Base-by-base conservation (phyloP, 805 yeast genomes). In the Myxozyma monticola region DNA sequence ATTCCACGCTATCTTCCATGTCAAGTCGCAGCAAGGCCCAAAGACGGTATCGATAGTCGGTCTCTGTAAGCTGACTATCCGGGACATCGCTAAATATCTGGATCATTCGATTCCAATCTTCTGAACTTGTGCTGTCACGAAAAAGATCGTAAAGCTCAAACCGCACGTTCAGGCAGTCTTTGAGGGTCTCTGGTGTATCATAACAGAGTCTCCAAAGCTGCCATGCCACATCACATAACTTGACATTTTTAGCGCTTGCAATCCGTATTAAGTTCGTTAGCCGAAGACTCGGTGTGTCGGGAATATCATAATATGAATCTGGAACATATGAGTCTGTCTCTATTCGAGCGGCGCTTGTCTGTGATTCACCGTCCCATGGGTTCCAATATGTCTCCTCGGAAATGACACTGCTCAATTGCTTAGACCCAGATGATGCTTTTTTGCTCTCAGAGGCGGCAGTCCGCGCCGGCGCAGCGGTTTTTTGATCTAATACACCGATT, bases 21-120 rank as follows among this genome's bases (percentile, higher is more conserved):
- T 42, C 54, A 14, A 57, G 48, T 15, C 45, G 37, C 15, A 55
- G 8, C 14, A 45, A 22, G 9, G 60, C 59, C 56, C 57, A 52
- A 15, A 57, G 34, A 7, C 45, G 17, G 42, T 36, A 54, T 25
- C 54, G 39, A 34, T 38, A 48, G 24, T 57, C 60, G 33, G 45
- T 36, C 45, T 51, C 56, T 15, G 55, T 37, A 6, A 34, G 40
- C 22, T 28, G 35, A 10, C 17, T 28, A 14, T 20, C 41, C 14
- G 50, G 50, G 8, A 51, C 34, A 30, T 54, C 49, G 17, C 41
- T 36, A 30, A 50, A 54, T 36, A 56, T 42, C n/a, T 30, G 36
- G 15, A 54, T 31, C 7, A 56, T 46, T 15, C 44, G 55, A 17
- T 50, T 49, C 59, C 56, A 54, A 15, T 55, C 51, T 22, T 30